Evolutionary conservation across 805 yeast genomes (phyloP).

Genomic region (Diddensiella santjacobensis): DNA sequence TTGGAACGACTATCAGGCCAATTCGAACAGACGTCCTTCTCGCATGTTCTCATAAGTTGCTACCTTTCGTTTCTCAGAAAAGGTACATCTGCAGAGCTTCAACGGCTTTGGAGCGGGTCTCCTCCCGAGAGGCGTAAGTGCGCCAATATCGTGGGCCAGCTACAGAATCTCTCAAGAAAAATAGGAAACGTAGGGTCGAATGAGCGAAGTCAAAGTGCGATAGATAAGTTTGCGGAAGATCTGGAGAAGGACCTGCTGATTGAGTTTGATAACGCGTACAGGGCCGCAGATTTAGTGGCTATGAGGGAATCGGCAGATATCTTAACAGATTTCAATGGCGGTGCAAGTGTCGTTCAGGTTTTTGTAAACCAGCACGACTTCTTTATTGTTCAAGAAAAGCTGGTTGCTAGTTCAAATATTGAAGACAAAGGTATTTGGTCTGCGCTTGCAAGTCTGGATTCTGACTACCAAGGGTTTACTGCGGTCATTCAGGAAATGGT

Average conservation of each 20-base stretch:
- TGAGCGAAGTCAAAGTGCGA: constrained; percentile 34
- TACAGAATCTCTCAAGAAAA: constrained; percentile 61
- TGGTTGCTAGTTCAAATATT: constrained; percentile 33
- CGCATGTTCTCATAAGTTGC: constrained; percentile 68
- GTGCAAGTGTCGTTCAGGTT: constrained; percentile 72
- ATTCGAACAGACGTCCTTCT: constrained; percentile 66
- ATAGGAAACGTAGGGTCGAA: constrained; percentile 36
- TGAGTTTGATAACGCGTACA: constrained; percentile 70
- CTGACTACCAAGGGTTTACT: constrained; percentile 47
- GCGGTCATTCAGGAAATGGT: constrained; percentile 50
- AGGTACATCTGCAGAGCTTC: constrained; percentile 52
- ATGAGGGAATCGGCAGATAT: constrained; percentile 74
- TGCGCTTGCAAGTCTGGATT: constrained; percentile 55
- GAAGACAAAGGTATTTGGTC: constrained; percentile 46
- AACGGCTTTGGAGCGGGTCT: constrained; percentile 46
- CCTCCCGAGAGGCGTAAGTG: constrained; percentile 57
- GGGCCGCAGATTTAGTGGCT: constrained; percentile 59
- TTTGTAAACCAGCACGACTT: constrained; percentile 78
- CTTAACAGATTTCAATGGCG: constrained; percentile 77
- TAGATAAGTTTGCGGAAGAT: constrained; percentile 68
- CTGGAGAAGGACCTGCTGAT: constrained; percentile 71
- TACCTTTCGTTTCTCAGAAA: constrained; percentile 72
- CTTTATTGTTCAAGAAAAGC: constrained; percentile 49
- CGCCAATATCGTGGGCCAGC: constrained; percentile 64
- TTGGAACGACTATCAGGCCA: constrained; percentile 48